Conservation (phyloP, 768 basidiomycete species). For the Boletellus emodensis region DNA sequence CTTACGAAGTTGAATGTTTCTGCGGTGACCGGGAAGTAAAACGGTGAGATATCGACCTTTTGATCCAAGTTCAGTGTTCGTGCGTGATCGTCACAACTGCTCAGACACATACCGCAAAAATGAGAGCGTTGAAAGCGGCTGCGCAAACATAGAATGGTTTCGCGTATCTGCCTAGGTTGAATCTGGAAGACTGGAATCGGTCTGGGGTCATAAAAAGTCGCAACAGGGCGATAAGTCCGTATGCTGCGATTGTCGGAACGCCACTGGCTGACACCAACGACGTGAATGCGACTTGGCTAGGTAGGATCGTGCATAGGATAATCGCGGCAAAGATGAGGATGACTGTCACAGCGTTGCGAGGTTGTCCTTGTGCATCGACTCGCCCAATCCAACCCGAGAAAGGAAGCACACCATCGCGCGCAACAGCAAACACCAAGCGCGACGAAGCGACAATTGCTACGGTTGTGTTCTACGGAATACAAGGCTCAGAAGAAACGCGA, state of each 20-base stretch:
- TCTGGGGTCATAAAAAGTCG: slow-evolving; percentile 76
- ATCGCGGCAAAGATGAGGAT: slow-evolving; percentile 75
- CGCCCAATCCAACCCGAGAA: slow-evolving; percentile 77
- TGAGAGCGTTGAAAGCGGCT: slow-evolving; percentile 64
- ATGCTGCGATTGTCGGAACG: slow-evolving; percentile 84
- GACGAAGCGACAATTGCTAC: slow-evolving; percentile 87
- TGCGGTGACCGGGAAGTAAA: slow-evolving; percentile 77
- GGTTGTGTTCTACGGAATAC: slow-evolving; percentile 64
- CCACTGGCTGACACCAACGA: slow-evolving; percentile 85
- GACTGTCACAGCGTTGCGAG: slow-evolving; percentile 80
- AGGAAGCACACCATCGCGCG: slow-evolving; percentile 90
- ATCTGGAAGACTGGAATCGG: slow-evolving; percentile 69
- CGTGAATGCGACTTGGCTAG: slow-evolving; percentile 88
- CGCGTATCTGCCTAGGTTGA: slow-evolving; percentile 62
- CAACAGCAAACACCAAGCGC: slow-evolving; percentile 85
- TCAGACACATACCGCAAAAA: slow-evolving; percentile 60
- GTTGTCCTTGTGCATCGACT: slow-evolving; percentile 69
- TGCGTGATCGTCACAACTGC: neutral
- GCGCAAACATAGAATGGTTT: slow-evolving; percentile 68
- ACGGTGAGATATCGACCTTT: slow-evolving; percentile 82
- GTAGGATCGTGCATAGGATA: slow-evolving; percentile 83
- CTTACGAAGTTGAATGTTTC: slow-evolving; percentile 83
- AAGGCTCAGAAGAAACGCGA: neutral
- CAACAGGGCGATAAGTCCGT: slow-evolving; percentile 75
- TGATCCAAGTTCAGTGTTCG: slow-evolving; percentile 4